phyloP scores from a whole-genome alignment of 495 filamentous ascomycete species.

The Hypoxylon rickii region DNA sequence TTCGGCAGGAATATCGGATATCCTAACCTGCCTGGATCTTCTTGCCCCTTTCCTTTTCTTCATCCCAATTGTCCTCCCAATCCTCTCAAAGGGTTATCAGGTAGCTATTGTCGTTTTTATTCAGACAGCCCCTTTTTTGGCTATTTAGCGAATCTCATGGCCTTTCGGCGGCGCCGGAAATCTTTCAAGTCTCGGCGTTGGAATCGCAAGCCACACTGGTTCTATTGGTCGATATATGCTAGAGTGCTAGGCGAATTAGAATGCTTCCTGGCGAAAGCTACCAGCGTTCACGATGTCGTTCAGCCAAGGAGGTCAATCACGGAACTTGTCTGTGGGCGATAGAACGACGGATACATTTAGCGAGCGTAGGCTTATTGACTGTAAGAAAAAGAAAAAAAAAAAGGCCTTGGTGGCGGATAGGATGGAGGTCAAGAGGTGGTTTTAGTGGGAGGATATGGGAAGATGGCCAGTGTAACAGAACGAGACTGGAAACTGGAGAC shows the following conservation, averaged over 20 bases:
- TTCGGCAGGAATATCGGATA: constrained; percentile 19
- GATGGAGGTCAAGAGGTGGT: neutral
- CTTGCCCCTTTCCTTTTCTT: constrained; percentile 24
- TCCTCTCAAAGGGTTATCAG: neutral
- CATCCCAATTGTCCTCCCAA: constrained; percentile 25
- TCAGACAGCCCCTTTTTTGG: constrained; percentile 2
- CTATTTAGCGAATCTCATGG: constrained; percentile 9
- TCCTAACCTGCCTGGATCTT: constrained; percentile 9
- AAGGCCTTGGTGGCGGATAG: too few species aligned
- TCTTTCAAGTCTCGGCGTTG: constrained; percentile 1
- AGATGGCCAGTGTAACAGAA: constrained; percentile 9
- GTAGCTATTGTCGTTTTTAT: constrained; percentile 9
- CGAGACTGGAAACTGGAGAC: constrained; percentile 10
- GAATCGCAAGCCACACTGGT: constrained; percentile 15
- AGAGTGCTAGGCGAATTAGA: neutral
- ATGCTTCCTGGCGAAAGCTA: neutral
- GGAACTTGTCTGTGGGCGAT: neutral
- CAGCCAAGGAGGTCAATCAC: constrained; percentile 2
- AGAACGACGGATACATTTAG: constrained; percentile 1
- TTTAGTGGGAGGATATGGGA: constrained; percentile 2
- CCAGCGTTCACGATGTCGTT: neutral
- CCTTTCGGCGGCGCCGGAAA: constrained; percentile 13
- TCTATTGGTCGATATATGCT: constrained; percentile 1
- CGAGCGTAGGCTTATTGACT: constrained; percentile 3
- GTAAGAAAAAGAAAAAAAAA: too few species aligned